These are phyloP conservation scores for Arbutus unedo DNA, from an alignment of 148 eudicot genomes.

Conservation along the genomic window DNA sequence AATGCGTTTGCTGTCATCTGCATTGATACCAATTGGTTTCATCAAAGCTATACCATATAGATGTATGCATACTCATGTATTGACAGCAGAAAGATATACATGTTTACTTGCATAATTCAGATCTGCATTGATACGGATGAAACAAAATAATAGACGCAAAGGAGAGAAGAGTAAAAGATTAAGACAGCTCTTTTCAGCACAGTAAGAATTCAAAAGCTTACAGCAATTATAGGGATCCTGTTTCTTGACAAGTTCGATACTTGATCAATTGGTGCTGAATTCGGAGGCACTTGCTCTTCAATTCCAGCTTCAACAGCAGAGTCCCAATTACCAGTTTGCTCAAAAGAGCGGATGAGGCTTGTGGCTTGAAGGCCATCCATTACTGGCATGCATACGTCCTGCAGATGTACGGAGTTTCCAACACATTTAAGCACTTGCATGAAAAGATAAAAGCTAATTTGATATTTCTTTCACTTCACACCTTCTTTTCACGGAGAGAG, in stretches of 20 bases:
- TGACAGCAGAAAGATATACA: no score
- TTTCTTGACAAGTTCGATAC: constrained; percentile 24
- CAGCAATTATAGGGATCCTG: constrained; percentile 76
- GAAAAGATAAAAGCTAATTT: neutral
- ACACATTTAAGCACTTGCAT: neutral
- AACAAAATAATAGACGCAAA: neutral
- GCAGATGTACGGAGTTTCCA: constrained; percentile 17
- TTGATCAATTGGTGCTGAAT: constrained; percentile 25
- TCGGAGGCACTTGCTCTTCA: constrained; percentile 32
- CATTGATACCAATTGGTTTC: constrained; percentile 13
- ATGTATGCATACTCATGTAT: neutral
- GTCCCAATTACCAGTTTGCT: constrained; percentile 84
- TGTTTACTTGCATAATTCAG: neutral
- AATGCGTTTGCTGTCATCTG: constrained; percentile 97
- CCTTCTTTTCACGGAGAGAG: neutral
- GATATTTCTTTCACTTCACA: neutral
- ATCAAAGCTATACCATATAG: neutral
- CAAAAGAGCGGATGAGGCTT: constrained; percentile 74
- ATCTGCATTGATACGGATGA: neutral
- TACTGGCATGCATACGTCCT: constrained; percentile 97
- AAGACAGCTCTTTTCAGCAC: neutral
- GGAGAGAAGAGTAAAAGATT: neutral
- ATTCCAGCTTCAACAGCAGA: constrained; percentile 76
- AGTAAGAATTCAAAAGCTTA: constrained; percentile 30
- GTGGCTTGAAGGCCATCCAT: constrained; percentile 98